Evolutionary conservation across 1,284 basidiomycete genomes (phyloP).

Genomic region (Trametes hirsuta): DNA sequence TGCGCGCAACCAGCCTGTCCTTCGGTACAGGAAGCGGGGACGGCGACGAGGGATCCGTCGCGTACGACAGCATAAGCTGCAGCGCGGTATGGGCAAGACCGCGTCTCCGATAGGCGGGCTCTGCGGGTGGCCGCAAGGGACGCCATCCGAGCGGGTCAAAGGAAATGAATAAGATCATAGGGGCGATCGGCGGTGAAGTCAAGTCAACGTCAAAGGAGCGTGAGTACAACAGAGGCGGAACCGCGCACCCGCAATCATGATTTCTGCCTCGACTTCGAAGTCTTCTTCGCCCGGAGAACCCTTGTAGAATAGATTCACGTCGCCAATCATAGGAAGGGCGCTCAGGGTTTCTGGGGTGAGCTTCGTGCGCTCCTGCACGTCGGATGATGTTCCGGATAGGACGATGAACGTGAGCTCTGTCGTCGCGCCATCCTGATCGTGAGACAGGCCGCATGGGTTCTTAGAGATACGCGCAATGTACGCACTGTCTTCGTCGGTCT

Average conservation of each 20-base stretch:
- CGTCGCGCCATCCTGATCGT: background rate
- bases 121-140: slow-evolving; percentile 39
- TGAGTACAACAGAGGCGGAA: background rate
- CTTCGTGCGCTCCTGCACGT: slow-evolving; percentile 32
- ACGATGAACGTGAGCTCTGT: slow-evolving; percentile 69
- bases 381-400: slow-evolving; percentile 21
- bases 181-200: slow-evolving; percentile 1
- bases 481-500: slow-evolving; percentile 83
- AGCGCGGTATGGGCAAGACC: slow-evolving; percentile 73
- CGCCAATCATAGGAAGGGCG: slow-evolving; percentile 82
- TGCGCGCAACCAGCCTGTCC: slow-evolving; percentile 55
- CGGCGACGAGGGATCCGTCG: slow-evolving; percentile 41
- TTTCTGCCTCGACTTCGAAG: slow-evolving; percentile 67
- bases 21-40: slow-evolving; percentile 41
- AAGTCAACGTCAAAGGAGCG: slow-evolving; percentile 1
- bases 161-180: background rate
- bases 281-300: slow-evolving; percentile 47
- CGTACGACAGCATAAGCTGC: slow-evolving; percentile 66
- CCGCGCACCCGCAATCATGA: slow-evolving; percentile 82
- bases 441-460: slow-evolving; percentile 5
- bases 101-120: slow-evolving; percentile 60
- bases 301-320: slow-evolving; percentile 90
- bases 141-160: background rate
- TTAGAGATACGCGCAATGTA: slow-evolving; percentile 14
- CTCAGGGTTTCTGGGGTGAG: slow-evolving; percentile 40